phyloP scores from a whole-genome alignment of 2,329 filamentous ascomycete genomes.

The Alternaria solani region DNA sequence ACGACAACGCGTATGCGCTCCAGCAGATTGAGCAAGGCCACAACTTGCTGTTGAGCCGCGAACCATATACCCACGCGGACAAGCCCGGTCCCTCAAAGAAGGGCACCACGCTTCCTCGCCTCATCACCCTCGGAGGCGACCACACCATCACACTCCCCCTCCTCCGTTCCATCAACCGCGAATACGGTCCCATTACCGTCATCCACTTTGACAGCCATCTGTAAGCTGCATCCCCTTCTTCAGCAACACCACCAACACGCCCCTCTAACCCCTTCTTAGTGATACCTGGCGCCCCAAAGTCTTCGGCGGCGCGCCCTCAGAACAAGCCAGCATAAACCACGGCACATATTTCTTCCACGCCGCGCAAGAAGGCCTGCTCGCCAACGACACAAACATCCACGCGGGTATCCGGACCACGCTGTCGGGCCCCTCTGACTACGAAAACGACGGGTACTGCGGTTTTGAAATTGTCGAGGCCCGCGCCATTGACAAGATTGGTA shows the following conservation, averaged over 20 bases:
- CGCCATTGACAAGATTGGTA: slow-evolving; percentile 73
- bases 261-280: slow-evolving; percentile 20
- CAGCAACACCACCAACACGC: neutral
- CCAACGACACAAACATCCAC: slow-evolving; percentile 86
- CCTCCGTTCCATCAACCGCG: slow-evolving; percentile 66
- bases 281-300: slow-evolving; percentile 81
- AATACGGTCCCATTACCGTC: slow-evolving; percentile 72
- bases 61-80: slow-evolving; percentile 72
- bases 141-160: slow-evolving; percentile 69
- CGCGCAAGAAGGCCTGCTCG: slow-evolving; percentile 76
- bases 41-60: slow-evolving; percentile 74
- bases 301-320: slow-evolving; percentile 80
- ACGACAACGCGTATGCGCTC: slow-evolving; percentile 83
- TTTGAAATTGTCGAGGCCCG: slow-evolving; percentile 82
- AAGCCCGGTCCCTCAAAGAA: slow-evolving; percentile 73
- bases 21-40: slow-evolving; percentile 88
- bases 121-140: slow-evolving; percentile 75
- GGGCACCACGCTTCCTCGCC: slow-evolving; percentile 77
- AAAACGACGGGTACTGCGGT: slow-evolving; percentile 84
- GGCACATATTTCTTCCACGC: slow-evolving; percentile 91
- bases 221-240: slow-evolving; percentile 35
- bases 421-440: slow-evolving; percentile 79
- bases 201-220: slow-evolving; percentile 71
- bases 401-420: slow-evolving; percentile 86
- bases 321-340: slow-evolving; percentile 82